These are phyloP conservation scores for Tausonia pullulans DNA, from an alignment of 1,284 basidiomycete species.

Conservation along the genomic window DNA sequence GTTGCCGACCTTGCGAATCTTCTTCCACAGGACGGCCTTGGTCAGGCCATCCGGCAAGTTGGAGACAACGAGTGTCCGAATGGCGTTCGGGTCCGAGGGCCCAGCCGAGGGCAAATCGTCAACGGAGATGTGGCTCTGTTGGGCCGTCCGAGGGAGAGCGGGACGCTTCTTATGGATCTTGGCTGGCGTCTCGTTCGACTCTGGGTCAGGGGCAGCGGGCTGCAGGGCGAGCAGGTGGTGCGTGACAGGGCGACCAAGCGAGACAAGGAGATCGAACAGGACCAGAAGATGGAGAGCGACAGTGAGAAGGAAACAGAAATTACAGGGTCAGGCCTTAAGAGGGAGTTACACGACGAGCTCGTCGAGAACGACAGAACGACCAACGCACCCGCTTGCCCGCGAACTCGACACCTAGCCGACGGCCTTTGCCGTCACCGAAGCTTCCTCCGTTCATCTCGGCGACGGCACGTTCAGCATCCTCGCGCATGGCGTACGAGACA, in stretches of 20 bases:
- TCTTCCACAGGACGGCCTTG: conserved; percentile 75
- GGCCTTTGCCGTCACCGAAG: conserved; percentile 42
- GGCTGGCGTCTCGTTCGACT: conserved; percentile 14
- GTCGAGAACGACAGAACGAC: background rate
- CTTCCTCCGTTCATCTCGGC: conserved; percentile 45
- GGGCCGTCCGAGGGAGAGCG: conserved; percentile 34
- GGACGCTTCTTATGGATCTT: conserved; percentile 26
- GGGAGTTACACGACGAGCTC: background rate
- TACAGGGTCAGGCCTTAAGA: no score
- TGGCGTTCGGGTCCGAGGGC: conserved; percentile 53
- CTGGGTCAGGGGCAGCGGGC: conserved; percentile 6
- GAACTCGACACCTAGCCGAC: conserved; percentile 65
- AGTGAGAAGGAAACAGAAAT: background rate
- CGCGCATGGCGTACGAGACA: conserved; percentile 77
- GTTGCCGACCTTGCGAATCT: conserved; percentile 55
- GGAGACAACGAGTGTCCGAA: conserved; percentile 66
- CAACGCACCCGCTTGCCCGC: conserved; percentile 58
- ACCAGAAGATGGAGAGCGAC: background rate
- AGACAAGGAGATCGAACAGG: no score
- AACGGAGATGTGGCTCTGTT: conserved; percentile 27
- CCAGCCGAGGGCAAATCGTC: conserved; percentile 33
- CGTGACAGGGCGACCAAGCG: no score
- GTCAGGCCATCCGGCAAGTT: conserved; percentile 58
- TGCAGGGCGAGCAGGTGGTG: background rate
- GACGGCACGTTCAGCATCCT: conserved; percentile 73